Conservation (phyloP, 306 rosid genomes). For the Inga laurina region DNA sequence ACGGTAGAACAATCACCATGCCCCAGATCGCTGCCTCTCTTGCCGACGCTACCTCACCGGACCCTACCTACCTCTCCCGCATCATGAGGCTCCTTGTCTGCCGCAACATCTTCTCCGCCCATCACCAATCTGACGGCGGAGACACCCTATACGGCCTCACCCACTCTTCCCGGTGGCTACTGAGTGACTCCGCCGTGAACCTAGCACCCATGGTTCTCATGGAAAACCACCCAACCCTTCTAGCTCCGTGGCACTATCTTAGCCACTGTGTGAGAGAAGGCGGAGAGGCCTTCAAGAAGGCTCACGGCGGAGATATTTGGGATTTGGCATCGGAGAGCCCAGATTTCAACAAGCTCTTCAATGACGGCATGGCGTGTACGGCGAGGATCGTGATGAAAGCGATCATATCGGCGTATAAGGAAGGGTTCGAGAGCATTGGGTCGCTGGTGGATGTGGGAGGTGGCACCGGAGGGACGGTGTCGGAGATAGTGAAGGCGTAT, state of each 20-base stretch:
- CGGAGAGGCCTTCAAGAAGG: not conserved
- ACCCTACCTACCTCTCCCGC: not conserved
- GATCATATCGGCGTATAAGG: not conserved
- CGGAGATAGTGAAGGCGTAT: not conserved
- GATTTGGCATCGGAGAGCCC: not conserved
- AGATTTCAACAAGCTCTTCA: not conserved
- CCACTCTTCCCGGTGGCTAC: constrained; percentile 12
- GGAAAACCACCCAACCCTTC: not conserved
- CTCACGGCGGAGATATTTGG: not conserved
- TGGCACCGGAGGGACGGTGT: not conserved
- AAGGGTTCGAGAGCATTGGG: constrained; percentile 7
- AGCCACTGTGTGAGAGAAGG: not conserved
- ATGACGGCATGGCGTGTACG: not conserved
- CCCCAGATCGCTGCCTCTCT: constrained; percentile 4
- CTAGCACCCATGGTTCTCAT: not conserved
- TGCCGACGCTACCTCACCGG: constrained; percentile 6
- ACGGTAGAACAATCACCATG: constrained; percentile 15
- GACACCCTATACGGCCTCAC: constrained; percentile 16
- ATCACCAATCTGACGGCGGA: constrained; percentile 15
- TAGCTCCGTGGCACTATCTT: not conserved
- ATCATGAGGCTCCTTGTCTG: constrained; percentile 15
- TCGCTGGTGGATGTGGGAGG: constrained; percentile 15
- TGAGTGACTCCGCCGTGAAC: not conserved
- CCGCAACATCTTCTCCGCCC: constrained; percentile 4
- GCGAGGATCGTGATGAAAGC: not conserved